Evolutionary conservation across 192 early-diverging fungal genomes (phyloP), one percentile per base, ranked within the genome.

Genomic region (Gamsiella multidivaricata): DNA sequence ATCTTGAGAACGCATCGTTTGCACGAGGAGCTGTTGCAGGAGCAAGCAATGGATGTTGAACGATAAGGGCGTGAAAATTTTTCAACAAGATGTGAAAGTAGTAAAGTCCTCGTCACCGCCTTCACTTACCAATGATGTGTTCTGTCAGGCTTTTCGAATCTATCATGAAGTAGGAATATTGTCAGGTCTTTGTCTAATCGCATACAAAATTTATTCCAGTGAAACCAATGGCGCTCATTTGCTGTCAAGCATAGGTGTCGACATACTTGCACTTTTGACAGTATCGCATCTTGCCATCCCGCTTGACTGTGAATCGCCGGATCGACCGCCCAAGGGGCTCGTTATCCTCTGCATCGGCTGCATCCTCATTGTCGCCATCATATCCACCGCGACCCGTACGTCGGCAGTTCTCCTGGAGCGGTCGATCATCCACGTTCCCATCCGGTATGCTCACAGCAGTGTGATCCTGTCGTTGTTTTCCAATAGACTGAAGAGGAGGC

Each of bases 211-310:
- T 18, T 25, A n/a, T n/a, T n/a, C n/a, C n/a, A n/a, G n/a, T n/a
- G n/a, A n/a, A n/a, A n/a, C 39, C 14, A 41, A 41, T 10, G 8
- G 14, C 7, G 39, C 39, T 14, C 14, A 41, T 41, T 7, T 14
- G 14, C 7, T 41, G 39, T 14, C 7, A 41, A 41, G 7, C 7
- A 10, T 41, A 14, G 14, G 39, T 41, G 39, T 7, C 2, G 41
- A 64, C 68, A 42, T 66, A 62, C 65, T 80, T 49, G 62, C 82
- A 83, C 68, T 83, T 83, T 65, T 83, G 70, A 54, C 82, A 83
- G 60, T 69, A 80, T 51, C 82, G 45, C 70, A 68, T 80, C 45
- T 80, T 72, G 41, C 82, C 82, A 68, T 68, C 79, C 5, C 74
- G 46, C 58, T 83, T 83, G 34, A 83, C 78, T 1, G 75, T 83